These are phyloP conservation scores for sorghum (Sorghum bicolor) DNA, from an alignment of 176 grass and related monocot species.

Conservation along the genomic window DNA sequence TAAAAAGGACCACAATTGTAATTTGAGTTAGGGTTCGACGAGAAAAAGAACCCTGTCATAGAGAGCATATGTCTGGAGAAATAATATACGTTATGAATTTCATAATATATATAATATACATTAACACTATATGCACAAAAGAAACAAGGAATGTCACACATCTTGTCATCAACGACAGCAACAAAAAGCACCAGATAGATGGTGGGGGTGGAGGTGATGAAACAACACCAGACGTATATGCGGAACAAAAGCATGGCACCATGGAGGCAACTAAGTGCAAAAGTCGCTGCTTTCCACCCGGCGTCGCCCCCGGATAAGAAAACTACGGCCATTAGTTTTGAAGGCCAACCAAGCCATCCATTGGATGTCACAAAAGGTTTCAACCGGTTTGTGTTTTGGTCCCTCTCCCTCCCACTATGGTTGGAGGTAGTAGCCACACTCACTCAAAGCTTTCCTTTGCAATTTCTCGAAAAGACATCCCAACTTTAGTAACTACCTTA, in stretches of 20 bases:
- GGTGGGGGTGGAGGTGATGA: neutral
- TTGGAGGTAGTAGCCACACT: constrained; percentile 31
- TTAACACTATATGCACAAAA: neutral
- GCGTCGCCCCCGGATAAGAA: constrained; percentile 32
- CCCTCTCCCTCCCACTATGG: constrained; percentile 32
- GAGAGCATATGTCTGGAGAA: neutral
- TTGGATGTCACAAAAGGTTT: constrained; percentile 24
- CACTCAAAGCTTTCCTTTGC: neutral
- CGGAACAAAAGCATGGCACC: neutral
- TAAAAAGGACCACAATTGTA: neutral
- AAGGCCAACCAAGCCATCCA: constrained; percentile 4
- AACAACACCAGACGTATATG: neutral
- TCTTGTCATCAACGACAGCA: neutral
- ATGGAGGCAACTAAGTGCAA: constrained; percentile 19
- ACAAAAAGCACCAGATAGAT: neutral
- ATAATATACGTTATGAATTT: neutral
- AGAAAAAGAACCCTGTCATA: neutral
- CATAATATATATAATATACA: neutral
- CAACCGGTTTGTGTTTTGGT: constrained; percentile 27
- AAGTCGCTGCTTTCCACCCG: constrained; percentile 17
- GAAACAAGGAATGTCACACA: neutral
- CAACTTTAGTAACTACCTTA: neutral
- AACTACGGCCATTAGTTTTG: constrained; percentile 39
- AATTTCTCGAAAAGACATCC: neutral
- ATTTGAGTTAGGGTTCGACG: neutral